Evolutionary conservation across 2,329 filamentous ascomycete species (phyloP), one percentile per base, ranked within the genome.

Genomic region (Fusarium beomiforme): DNA sequence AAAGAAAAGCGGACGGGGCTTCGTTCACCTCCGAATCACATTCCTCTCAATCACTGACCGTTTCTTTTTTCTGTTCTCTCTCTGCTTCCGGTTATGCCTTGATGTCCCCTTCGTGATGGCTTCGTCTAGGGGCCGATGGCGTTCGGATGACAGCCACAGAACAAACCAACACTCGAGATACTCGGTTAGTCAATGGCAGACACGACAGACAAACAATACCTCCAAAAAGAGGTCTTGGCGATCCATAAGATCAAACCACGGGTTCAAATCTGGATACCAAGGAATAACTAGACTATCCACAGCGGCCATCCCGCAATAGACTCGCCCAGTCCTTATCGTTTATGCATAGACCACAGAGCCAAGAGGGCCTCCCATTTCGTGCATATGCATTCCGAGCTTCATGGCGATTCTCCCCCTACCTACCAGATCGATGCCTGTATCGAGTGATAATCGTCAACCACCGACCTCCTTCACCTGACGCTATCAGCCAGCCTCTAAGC

Each of bases 401-500:
- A 42, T 46, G 26, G 16, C 34, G 17, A 24, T 36, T 21, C 53
- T 64, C 63, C 64, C 68, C 68, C 67, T 71, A 49, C 58, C 29
- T 29, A 9, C 3, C 8, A 9, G 29, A 29, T 29, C 53, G 53
- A 44, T 69, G 65, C 54, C 46, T 59, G 26, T 51, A n/a, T n/a
- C n/a, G n/a, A 41, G 39, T 53, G 54, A 54, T 49, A 42, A n/a
- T 58, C 41, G 42, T 54, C 66, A 69, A 58, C 33, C 46, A 64
- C 43, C 54, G 49, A 69, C 67, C 65, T 67, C 65, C 59, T 69
- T 69, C 64, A 64, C 66, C 64, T 68, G 66, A 69, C 67, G 39
- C 67, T 57, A 63, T 62, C 67, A 70, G 61, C 50, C 66, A 44
- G 47, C 56, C 56, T 63, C 47, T 29, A 67, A 43, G 54, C 56